Evolutionary conservation across 257 asterid species (phyloP).

Genomic region (Petunia secreta): DNA sequence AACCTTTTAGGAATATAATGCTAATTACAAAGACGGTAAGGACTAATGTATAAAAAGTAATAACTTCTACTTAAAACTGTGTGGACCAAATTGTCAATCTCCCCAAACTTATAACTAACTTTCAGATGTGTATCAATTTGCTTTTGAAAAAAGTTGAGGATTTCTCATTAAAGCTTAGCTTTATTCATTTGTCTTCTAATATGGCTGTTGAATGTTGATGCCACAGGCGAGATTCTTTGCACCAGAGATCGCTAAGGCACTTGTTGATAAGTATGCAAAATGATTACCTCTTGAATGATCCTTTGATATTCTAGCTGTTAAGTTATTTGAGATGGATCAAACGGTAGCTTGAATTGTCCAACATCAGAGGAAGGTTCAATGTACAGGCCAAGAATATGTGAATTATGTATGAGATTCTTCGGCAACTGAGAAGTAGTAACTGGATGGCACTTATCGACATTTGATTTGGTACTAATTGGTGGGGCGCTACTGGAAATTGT

Average conservation of each 20-base stretch:
- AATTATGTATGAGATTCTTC: background rate
- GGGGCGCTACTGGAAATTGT: background rate
- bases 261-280: conserved; percentile 76
- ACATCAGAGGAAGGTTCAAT: background rate
- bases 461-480: background rate
- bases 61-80: no score
- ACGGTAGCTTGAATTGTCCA: conserved; percentile 9
- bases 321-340: conserved; percentile 1
- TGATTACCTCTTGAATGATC: conserved; percentile 28
- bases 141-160: background rate
- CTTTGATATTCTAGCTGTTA: background rate
- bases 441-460: conserved; percentile 10
- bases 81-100: no score
- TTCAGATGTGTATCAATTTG: no score
- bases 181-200: background rate
- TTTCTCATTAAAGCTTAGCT: background rate
- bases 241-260: conserved; percentile 69
- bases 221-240: conserved; percentile 89
- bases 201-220: background rate
- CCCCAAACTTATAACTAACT: no score
- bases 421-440: conserved; percentile 18
- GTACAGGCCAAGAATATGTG: background rate
- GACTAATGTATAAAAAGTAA: no score
- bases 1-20: no score
- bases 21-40: no score